phyloP scores from a whole-genome alignment of 371 early-diverging fungal species.

The Zychaea mexicana region DNA sequence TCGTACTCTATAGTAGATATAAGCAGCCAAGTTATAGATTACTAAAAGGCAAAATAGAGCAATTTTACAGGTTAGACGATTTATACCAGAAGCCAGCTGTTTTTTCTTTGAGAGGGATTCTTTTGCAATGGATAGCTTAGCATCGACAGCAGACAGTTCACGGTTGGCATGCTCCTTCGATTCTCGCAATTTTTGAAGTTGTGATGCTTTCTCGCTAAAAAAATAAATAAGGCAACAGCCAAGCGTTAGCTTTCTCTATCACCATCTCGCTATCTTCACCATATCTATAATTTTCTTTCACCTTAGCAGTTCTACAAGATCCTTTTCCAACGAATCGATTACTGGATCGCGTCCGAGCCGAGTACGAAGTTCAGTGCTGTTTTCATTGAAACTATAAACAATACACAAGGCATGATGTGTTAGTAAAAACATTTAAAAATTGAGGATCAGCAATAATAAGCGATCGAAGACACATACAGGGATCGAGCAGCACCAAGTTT shows the following conservation, averaged over 20 bases:
- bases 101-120: slow-evolving; percentile 18
- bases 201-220: neutral
- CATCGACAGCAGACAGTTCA: slow-evolving; percentile 39
- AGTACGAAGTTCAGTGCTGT: slow-evolving; percentile 30
- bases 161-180: neutral
- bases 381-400: slow-evolving; percentile 19
- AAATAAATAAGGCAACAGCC: too few relatives aligned
- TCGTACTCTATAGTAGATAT: slow-evolving; percentile 22
- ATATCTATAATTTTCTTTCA: too few relatives aligned
- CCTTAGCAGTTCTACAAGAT: slow-evolving; percentile 14
- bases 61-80: too few relatives aligned
- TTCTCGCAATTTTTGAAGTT: slow-evolving; percentile 9
- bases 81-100: slow-evolving; percentile 19
- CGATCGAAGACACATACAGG: slow-evolving; percentile 18
- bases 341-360: slow-evolving; percentile 28
- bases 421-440: neutral
- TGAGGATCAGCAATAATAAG: too few relatives aligned
- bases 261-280: too few relatives aligned
- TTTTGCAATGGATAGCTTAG: slow-evolving; percentile 40
- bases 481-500: slow-evolving; percentile 31
- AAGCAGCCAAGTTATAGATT: too few relatives aligned
- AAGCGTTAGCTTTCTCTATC: too few relatives aligned
- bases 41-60: too few relatives aligned
- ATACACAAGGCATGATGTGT: slow-evolving; percentile 2
- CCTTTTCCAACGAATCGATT: slow-evolving; percentile 26